Base-by-base conservation (phyloP, 169 alveolate species). In the Babesia bovis region DNA sequence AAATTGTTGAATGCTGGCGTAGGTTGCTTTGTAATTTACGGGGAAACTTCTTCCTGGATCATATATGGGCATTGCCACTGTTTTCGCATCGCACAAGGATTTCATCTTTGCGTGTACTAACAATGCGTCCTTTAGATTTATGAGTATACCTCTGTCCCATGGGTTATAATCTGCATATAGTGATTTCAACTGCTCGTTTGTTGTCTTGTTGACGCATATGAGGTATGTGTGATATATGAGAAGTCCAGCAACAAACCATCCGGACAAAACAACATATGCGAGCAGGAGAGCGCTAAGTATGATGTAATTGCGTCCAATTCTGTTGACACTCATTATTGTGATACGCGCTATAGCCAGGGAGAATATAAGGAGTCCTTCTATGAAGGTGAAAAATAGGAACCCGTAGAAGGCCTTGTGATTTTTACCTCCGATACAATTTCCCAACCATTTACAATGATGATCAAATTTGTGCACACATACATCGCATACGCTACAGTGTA, bases 401-500 rank as follows among this genome's bases (percentile, higher is more conserved):
- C 71, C 77, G 84, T 72, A 82, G 51, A 87, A 86, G 60, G 56
- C 74, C 81, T 82, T 81, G 82, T 94, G 93, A 74, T 94, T 94
- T 76, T 94, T 84, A 60, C 90, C 90, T n/a, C 96, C 97, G 5
- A 92, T 87, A 70, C 97, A 94, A 30, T 89, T 90, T 21, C 96
- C 96, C 23, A 94, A 83, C 96, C 97, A 94, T 41, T 95, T 95
- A 70, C 97, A 94, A 68, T 94, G 97, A 70, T 94, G 97, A 77
- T 94, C 97, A 77, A 93, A 94, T 74, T 92, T 91, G 60, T 92
- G 93, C 30, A 94, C 96, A 66, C 97, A 94, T 49, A 91, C 92
- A 65, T 94, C 94, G 83, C 97, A 94, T 44, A 86, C 84, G 26
- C 95, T 91, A 50, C 97, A 94, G 72, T 94, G 97, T 28, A 95